phyloP scores from a whole-genome alignment of 2,329 filamentous ascomycete genomes.

The Lomentospora prolificans region DNA sequence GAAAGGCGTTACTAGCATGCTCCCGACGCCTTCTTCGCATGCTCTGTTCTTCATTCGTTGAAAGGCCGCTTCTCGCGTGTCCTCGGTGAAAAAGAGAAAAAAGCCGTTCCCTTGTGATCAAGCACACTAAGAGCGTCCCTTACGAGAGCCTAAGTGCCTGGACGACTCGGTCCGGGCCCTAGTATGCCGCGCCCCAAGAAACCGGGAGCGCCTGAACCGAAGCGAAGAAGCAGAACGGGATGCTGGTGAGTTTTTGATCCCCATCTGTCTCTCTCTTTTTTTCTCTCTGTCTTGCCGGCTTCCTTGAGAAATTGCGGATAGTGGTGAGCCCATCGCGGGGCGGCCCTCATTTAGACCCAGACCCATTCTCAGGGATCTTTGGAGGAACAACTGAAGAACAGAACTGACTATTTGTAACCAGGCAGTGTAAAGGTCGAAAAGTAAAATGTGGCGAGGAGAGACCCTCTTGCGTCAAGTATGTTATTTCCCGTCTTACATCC shows the following conservation, averaged over 20 bases:
- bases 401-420: conserved; percentile 23
- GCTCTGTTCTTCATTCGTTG: not conserved
- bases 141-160: not conserved
- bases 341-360: too few species aligned
- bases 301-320: not conserved
- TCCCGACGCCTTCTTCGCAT: not conserved
- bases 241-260: conserved; percentile 37
- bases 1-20: not conserved
- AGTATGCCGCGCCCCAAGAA: conserved; percentile 33
- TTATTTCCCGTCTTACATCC: not conserved
- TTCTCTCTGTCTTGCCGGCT: too few species aligned
- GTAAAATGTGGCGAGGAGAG: conserved; percentile 71
- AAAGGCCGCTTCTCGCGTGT: conserved; percentile 2
- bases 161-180: conserved; percentile 5
- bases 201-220: conserved; percentile 31
- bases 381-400: too few species aligned
- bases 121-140: not conserved
- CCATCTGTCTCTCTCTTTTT: too few species aligned
- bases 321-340: too few species aligned
- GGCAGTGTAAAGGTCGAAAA: conserved; percentile 69
- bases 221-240: conserved; percentile 34
- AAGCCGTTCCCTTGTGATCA: not conserved
- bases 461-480: conserved; percentile 56
- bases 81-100: conserved; percentile 3
- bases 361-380: too few species aligned